A percentile compares a stretch with the other conserved stretches of the same genome.
These are phyloP conservation scores for Rhizopogon sp. DNA, from an alignment of 768 basidiomycete species.

Conservation along the genomic window DNA sequence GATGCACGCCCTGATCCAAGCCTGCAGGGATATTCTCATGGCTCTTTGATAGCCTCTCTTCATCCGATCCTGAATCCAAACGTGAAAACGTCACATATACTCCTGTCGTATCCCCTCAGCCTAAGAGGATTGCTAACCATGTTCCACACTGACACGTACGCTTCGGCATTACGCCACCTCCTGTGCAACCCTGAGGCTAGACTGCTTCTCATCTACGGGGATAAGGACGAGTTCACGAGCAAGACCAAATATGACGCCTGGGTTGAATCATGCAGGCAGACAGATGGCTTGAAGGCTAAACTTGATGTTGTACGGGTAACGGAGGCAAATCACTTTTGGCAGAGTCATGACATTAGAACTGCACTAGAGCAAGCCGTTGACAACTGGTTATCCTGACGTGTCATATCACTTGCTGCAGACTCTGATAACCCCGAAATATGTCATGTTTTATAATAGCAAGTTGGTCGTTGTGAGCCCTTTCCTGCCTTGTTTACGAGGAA, in stretches of 20 bases:
- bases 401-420: background rate
- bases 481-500: no score
- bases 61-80: constrained; percentile 47
- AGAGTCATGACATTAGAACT: constrained; percentile 25
- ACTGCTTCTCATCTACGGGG: constrained; percentile 63
- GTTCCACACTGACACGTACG: constrained; percentile 57
- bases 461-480: no score
- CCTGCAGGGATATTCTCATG: constrained; percentile 80
- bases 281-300: constrained; percentile 18
- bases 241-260: constrained; percentile 50
- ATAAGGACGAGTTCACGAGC: constrained; percentile 68
- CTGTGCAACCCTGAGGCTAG: constrained; percentile 40
- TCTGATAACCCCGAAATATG: background rate
- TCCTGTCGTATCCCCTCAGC: constrained; percentile 75
- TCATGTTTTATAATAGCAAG: background rate
- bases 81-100: constrained; percentile 57
- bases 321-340: constrained; percentile 68
- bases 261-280: constrained; percentile 35
- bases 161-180: constrained; percentile 43
- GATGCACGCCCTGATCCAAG: background rate
- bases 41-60: constrained; percentile 66
- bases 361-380: constrained; percentile 14
- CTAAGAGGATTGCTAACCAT: constrained; percentile 64
- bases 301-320: constrained; percentile 34
- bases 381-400: constrained; percentile 14